Evolutionary conservation across 1,139 yeast species (phyloP).

Genomic region (Suhomyces anneliseae): DNA sequence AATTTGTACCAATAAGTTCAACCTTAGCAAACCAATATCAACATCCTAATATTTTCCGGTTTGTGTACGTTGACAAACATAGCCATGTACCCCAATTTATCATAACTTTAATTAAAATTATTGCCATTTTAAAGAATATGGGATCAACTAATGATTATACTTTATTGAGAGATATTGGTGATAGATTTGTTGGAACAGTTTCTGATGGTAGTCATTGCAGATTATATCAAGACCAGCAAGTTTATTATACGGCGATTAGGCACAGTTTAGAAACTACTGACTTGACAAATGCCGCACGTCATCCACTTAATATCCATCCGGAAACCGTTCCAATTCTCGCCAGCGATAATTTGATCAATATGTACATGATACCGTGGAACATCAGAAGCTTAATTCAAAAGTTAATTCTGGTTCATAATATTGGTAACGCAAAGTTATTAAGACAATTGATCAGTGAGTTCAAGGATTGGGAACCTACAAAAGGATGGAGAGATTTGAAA

Average conservation of each 20-base stretch:
- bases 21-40: conserved; percentile 42
- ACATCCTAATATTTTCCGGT: conserved; percentile 58
- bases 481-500: conserved; percentile 41
- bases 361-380: conserved; percentile 41
- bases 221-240: conserved; percentile 23
- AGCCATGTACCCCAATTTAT: conserved; percentile 33
- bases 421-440: conserved; percentile 31
- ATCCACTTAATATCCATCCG: conserved; percentile 2
- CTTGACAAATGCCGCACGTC: conserved; percentile 15
- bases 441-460: conserved; percentile 33
- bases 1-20: conserved; percentile 45
- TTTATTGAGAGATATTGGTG: conserved; percentile 34
- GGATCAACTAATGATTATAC: conserved; percentile 36
- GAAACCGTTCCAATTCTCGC: neutral
- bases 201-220: conserved; percentile 33
- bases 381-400: conserved; percentile 40
- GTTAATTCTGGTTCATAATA: conserved; percentile 37
- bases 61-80: conserved; percentile 30
- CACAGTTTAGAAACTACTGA: conserved; percentile 42
- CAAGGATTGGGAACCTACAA: conserved; percentile 41
- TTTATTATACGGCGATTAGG: conserved; percentile 32
- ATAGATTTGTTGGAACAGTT: conserved; percentile 26
- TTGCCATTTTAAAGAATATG: conserved; percentile 37
- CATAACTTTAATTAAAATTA: conserved; percentile 30
- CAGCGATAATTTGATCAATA: conserved; percentile 7